Evolutionary conservation across 345 rosid genomes (phyloP), one percentile per base, ranked within the genome.

Genomic region (Populus euphratica): DNA sequence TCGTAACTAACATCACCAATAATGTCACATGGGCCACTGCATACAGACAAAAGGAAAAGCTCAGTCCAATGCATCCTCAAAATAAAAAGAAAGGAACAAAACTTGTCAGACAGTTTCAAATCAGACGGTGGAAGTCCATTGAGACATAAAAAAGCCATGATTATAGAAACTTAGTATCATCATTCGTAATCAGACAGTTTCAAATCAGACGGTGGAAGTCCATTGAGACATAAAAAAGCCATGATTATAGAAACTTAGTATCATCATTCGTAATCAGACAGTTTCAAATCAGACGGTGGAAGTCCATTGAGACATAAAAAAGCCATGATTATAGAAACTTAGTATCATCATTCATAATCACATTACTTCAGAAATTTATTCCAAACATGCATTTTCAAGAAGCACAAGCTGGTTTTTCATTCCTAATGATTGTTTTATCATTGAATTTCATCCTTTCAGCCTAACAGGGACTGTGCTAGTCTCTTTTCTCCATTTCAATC

Each of bases 21-120:
- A 56, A 96, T 80, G 64, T 96, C 98, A 80, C 97, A 93, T 13
- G 91, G 90, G 76, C 76, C 83, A 78, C 97, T 96, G 87, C 73
- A 75, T 66, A 73, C 69, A 81, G 68, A 68, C 6, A 63, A 44
- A 52, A 8, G 17, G 31, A 38, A 36, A 27, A 66, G 25, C 56
- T 5, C 25, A 33, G 29, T n/a, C 69, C 35, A 73, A n/a, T n/a
- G 43, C 14, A 23, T 35, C 21, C 41, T 72, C 47, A n/a, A 41
- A 54, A 68, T 20, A 38, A 52, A 18, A 35, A 73, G 29, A 59
- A 61, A 62, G n/a, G 41, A 43, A 43, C 33, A 38, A 43, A 72
- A 44, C 54, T 54, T 44, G 35, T 33, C 50, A 3, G 23, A 44
- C 5, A 66, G 47, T 39, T 43, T 36, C 18, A 31, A 35, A 20